These are phyloP conservation scores for Scytalidium lignicola DNA, from an alignment of 2,329 filamentous ascomycete species.

Conservation along the genomic window DNA sequence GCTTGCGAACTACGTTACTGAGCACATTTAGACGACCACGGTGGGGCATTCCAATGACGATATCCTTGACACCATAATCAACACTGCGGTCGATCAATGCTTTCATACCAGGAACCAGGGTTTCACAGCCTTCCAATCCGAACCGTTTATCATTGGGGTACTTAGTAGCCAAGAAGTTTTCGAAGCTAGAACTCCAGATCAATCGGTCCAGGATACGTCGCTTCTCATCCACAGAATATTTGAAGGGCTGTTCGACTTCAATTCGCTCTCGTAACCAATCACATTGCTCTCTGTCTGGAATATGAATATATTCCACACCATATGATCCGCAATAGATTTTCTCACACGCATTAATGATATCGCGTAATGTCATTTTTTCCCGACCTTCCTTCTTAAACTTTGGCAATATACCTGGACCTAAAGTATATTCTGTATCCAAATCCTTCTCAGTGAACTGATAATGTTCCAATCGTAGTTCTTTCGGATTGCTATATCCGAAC, in stretches of 20 bases:
- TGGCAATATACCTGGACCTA: conserved; percentile 92
- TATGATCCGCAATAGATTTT: conserved; percentile 96
- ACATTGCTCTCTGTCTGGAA: conserved; percentile 93
- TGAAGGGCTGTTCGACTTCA: conserved; percentile 91
- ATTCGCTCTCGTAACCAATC: conserved; percentile 96
- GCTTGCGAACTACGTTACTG: conserved; percentile 97
- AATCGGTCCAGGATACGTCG: conserved; percentile 93
- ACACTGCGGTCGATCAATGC: conserved; percentile 96
- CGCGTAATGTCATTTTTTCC: conserved; percentile 93
- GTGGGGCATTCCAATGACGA: conserved; percentile 99
- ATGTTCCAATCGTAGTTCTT: conserved; percentile 87
- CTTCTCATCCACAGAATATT: conserved; percentile 98
- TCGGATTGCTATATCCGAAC: conserved; percentile 81
- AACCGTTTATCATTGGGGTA: conserved; percentile 99
- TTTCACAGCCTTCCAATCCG: conserved; percentile 95
- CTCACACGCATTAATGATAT: conserved; percentile 91
- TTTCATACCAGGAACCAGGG: conserved; percentile 98
- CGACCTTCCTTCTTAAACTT: conserved; percentile 84
- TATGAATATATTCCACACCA: conserved; percentile 98
- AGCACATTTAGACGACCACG: conserved; percentile 97
- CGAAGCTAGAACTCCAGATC: conserved; percentile 98
- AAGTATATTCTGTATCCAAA: conserved; percentile 82
- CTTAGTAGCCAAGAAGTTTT: conserved; percentile 91
- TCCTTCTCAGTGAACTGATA: conserved; percentile 96
- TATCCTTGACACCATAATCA: conserved; percentile 97